Conservation (phyloP, 352 stramenopile species). For the Phytopythium montanum region DNA sequence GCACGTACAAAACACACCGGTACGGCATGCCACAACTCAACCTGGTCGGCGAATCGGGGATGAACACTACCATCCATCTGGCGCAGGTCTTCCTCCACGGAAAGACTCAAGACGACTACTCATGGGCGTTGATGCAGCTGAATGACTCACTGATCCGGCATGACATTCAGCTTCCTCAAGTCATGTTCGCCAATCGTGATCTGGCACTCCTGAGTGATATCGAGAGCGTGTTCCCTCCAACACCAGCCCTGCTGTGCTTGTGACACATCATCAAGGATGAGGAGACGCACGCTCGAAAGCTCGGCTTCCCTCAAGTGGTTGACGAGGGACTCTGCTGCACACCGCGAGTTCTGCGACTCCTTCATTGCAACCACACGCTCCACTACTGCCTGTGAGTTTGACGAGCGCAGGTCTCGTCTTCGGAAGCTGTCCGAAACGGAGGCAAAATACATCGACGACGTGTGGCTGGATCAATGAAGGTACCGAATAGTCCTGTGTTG, state of each 20-base stretch:
- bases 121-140: constrained; percentile 7
- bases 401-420: too few relatives aligned
- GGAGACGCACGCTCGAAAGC: constrained; percentile 1
- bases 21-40: constrained; percentile 18
- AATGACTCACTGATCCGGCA: not conserved
- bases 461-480: too few relatives aligned
- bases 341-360: constrained; percentile 5
- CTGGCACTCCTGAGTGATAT: constrained; percentile 14
- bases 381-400: too few relatives aligned
- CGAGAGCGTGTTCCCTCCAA: constrained; percentile 5
- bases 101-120: constrained; percentile 9
- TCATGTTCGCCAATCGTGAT: constrained; percentile 13
- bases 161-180: constrained; percentile 8
- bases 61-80: constrained; percentile 19
- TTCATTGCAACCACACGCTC: too few relatives aligned
- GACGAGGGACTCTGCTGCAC: not conserved
- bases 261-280: constrained; percentile 20
- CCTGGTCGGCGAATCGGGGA: constrained; percentile 8
- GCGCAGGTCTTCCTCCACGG: constrained; percentile 11
- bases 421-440: too few relatives aligned
- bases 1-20: constrained; percentile 12
- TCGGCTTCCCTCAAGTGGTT: constrained; percentile 3
- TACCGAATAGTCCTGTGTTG: too few relatives aligned
- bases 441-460: too few relatives aligned
- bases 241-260: constrained; percentile 10